Conservation (phyloP, 257 asterid species). For the Mentha longifolia region DNA sequence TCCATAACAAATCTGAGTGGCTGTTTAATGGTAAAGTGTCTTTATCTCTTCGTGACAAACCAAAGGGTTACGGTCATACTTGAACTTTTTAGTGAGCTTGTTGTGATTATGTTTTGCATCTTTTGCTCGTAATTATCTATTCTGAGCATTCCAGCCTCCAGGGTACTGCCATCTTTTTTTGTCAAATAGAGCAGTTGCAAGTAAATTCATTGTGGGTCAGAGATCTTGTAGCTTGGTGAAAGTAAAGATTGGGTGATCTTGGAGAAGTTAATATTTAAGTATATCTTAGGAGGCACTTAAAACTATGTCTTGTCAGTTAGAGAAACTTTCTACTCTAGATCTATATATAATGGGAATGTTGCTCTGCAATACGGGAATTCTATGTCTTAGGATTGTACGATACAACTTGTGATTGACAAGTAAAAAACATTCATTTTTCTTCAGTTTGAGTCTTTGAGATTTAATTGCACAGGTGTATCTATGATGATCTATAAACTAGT, state of each 20-base stretch:
- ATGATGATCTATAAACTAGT: conserved; percentile 9
- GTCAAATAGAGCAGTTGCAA: conserved; percentile 16
- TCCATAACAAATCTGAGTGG: conserved; percentile 91
- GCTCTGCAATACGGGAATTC: background rate
- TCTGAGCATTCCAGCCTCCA: conserved; percentile 25
- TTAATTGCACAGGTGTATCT: conserved; percentile 12
- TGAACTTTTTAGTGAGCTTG: conserved; percentile 17
- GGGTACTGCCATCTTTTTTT: conserved; percentile 7
- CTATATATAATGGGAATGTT: conserved; percentile 5
- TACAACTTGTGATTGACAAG: background rate
- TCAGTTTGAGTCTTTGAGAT: background rate
- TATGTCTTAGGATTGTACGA: background rate
- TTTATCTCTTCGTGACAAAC: conserved; percentile 21
- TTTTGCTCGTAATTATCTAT: background rate
- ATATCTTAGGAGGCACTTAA: background rate
- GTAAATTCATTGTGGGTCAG: background rate
- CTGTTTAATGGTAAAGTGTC: conserved; percentile 70
- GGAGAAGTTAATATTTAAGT: background rate
- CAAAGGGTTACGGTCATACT: background rate
- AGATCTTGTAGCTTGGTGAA: background rate
- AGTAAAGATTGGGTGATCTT: conserved; percentile 18
- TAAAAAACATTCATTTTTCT: background rate
- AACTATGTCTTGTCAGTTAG: background rate
- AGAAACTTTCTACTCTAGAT: background rate
- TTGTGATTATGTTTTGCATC: conserved; percentile 4